Conservation (phyloP, 805 yeast genomes). For the Candida sphagnicola region DNA sequence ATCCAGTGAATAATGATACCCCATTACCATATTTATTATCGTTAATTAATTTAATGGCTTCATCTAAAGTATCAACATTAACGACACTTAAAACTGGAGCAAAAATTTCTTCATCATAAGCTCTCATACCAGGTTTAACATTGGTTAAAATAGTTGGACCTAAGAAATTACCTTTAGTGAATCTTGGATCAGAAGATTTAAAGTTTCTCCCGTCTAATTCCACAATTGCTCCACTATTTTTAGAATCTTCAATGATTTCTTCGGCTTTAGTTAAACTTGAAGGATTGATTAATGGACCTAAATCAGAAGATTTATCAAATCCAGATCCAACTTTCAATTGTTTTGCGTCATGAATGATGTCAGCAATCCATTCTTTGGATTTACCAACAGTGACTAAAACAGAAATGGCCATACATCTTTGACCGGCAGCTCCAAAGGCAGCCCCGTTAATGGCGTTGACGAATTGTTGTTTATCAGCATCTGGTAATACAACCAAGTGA, state of each 20-base stretch:
- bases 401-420: slow-evolving; percentile 77
- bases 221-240: slow-evolving; percentile 58
- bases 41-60: slow-evolving; percentile 63
- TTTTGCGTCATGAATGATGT: slow-evolving; percentile 55
- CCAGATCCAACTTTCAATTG: slow-evolving; percentile 61
- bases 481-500: slow-evolving; percentile 70
- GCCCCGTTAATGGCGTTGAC: slow-evolving; percentile 68
- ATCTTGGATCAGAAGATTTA: slow-evolving; percentile 34
- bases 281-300: slow-evolving; percentile 73
- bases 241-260: slow-evolving; percentile 53
- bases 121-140: slow-evolving; percentile 64
- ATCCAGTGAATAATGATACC: slow-evolving; percentile 62
- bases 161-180: slow-evolving; percentile 59
- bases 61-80: slow-evolving; percentile 61
- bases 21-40: slow-evolving; percentile 64
- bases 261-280: slow-evolving; percentile 51
- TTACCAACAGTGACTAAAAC: slow-evolving; percentile 70
- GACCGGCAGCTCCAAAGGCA: slow-evolving; percentile 83
- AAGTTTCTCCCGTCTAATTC: slow-evolving; percentile 61
- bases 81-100: slow-evolving; percentile 70
- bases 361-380: slow-evolving; percentile 59
- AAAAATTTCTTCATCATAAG: slow-evolving; percentile 71
- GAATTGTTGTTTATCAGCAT: slow-evolving; percentile 61
- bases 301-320: slow-evolving; percentile 55
- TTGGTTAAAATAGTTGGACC: slow-evolving; percentile 65